These are phyloP conservation scores for Candida endomychidarum DNA, from an alignment of 805 yeast species.

Conservation along the genomic window DNA sequence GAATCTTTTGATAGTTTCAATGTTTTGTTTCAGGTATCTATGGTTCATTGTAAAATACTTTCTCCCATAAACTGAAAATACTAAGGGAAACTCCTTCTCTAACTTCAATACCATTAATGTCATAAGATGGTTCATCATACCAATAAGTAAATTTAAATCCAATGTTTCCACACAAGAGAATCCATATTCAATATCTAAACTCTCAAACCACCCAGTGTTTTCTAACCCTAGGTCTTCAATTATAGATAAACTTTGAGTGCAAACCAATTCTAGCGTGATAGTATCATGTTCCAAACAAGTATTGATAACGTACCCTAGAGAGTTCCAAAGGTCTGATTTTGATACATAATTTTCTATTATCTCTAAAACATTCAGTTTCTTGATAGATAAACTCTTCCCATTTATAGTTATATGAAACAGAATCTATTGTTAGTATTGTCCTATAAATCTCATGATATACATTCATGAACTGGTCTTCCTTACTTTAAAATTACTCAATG, in stretches of 20 bases:
- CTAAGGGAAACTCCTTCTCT: slow-evolving; percentile 29
- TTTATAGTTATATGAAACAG: no score
- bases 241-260: slow-evolving; percentile 1
- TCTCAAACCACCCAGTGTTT: not conserved
- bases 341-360: slow-evolving; percentile 7
- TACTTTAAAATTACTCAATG: slow-evolving; percentile 8
- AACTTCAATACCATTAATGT: slow-evolving; percentile 25
- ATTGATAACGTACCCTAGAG: not conserved
- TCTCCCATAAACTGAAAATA: slow-evolving; percentile 32
- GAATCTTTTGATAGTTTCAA: slow-evolving; percentile 9
- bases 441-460: no score
- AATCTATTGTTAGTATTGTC: not conserved
- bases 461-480: not conserved
- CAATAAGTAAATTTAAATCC: not conserved
- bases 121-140: slow-evolving; percentile 11
- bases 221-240: not conserved
- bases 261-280: not conserved
- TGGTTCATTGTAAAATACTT: slow-evolving; percentile 17
- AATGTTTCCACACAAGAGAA: not conserved
- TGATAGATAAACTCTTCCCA: not conserved
- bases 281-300: not conserved
- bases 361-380: not conserved
- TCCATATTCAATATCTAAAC: not conserved
- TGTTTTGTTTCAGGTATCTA: slow-evolving; percentile 1
- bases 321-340: not conserved